Conservation (phyloP, 2,329 filamentous ascomycete species). For the Periconia sp. region DNA sequence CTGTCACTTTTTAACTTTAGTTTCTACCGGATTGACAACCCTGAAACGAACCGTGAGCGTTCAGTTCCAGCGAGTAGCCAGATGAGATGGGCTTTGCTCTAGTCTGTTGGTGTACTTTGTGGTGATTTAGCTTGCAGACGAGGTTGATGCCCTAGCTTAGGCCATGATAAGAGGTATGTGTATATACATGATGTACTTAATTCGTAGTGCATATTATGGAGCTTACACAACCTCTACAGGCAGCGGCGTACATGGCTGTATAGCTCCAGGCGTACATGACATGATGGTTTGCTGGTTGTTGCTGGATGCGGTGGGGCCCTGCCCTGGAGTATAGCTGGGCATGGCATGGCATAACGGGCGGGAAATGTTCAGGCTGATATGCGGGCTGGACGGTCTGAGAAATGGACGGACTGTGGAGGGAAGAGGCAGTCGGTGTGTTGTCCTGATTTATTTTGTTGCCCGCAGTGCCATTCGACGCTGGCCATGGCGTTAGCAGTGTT, state of each 20-base stretch:
- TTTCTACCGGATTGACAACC: slow-evolving; percentile 25
- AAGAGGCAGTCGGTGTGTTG: neutral
- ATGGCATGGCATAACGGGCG: slow-evolving; percentile 19
- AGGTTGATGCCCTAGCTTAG: neutral
- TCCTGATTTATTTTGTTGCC: neutral
- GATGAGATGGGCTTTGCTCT: neutral
- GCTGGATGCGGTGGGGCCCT: slow-evolving; percentile 17
- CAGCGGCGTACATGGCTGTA: slow-evolving; percentile 4
- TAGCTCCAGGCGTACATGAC: slow-evolving; percentile 20
- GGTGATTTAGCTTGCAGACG: neutral
- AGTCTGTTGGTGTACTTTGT: neutral
- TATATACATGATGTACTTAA: slow-evolving; percentile 12
- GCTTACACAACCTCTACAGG: slow-evolving; percentile 2
- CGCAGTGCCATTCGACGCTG: no score
- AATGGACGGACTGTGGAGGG: neutral
- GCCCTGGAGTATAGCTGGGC: slow-evolving; percentile 16
- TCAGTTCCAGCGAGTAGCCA: slow-evolving; percentile 1
- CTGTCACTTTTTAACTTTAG: slow-evolving; percentile 30
- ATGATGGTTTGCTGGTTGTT: neutral
- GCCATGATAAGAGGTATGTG: slow-evolving; percentile 24
- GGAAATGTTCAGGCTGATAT: slow-evolving; percentile 38
- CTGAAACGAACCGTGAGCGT: neutral
- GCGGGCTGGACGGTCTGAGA: slow-evolving; percentile 21
- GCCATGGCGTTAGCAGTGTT: no score
- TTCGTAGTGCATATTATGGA: slow-evolving; percentile 7